Base-by-base conservation (phyloP, 257 asterid species). In the Phtheirospermum japonicum region DNA sequence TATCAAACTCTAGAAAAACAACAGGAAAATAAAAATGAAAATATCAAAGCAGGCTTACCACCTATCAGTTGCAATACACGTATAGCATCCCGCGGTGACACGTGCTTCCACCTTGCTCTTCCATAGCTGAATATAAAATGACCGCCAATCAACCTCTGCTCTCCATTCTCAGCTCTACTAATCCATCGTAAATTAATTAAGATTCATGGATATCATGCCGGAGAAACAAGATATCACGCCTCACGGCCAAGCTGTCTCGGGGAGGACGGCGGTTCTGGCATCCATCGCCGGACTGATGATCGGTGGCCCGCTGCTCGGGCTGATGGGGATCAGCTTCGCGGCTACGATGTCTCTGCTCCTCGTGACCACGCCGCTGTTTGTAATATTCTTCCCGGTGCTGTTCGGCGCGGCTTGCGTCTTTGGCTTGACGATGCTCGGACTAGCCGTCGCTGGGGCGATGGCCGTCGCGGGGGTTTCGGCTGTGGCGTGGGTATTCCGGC, bases 371-470 rank as follows among this genome's bases (percentile, higher is more conserved):
- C 73, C 73, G 7, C 61, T 68, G 13, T 58, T 68, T 36, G 7
- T 68, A 23, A 20, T 68, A 36, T 59, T 68, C 67, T 50, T 43
- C 55, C 67, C 73, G 43, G 37, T 68, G 14, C 66, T 67, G 45
- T 48, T 67, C 0, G 72, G 60, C 2, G 66, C 72, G 7, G 72
- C 16, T 13, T 68, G 54, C 55, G 45, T 68, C 37, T 50, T 68
- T 8, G 62, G 12, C n/a, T n/a, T n/a, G n/a, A n/a, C n/a, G n/a
- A n/a, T n/a, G n/a, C n/a, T n/a, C n/a, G n/a, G n/a, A n/a, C 50
- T 59, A 5, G 56, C 62, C 7, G 34, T 4, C 34, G 67, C 67
- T n/a, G 67, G 61, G 53, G 56, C 61, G 57, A 59, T 59, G 67
- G 73, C 73, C 33, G 33, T 59, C 23, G 61, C 45, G 3, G 73